phyloP scores from a whole-genome alignment of 495 filamentous ascomycete species.

The Cenococcum geophilum region DNA sequence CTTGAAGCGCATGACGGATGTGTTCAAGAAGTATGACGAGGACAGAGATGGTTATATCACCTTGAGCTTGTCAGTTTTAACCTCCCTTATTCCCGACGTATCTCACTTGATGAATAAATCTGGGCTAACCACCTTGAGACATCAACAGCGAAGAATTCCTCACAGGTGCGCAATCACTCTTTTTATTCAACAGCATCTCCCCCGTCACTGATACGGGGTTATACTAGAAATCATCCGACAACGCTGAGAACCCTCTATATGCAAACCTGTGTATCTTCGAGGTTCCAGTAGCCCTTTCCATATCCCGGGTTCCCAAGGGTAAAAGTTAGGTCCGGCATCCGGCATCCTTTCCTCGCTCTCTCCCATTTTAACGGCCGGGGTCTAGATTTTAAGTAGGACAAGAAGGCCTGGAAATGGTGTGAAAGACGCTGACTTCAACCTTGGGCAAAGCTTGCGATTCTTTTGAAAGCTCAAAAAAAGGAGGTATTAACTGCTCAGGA shows the following conservation, averaged over 20 bases:
- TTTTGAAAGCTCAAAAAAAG: too few relatives aligned
- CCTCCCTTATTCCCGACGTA: not conserved
- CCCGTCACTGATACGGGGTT: conserved; percentile 40
- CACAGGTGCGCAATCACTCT: conserved; percentile 44
- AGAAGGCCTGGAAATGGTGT: too few relatives aligned
- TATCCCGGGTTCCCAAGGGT: too few relatives aligned
- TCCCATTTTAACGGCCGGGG: too few relatives aligned
- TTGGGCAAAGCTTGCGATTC: too few relatives aligned
- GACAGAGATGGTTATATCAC: conserved; percentile 74
- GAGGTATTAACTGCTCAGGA: too few relatives aligned
- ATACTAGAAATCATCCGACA: conserved; percentile 40
- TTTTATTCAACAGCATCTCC: conserved; percentile 43
- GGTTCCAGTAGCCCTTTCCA: too few relatives aligned
- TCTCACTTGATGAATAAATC: not conserved
- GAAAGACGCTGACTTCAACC: too few relatives aligned
- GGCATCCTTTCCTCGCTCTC: too few relatives aligned
- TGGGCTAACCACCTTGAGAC: conserved; percentile 8
- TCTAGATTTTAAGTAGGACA: too few relatives aligned
- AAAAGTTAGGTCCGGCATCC: too few relatives aligned
- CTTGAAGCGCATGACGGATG: conserved; percentile 96
- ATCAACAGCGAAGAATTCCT: conserved; percentile 42
- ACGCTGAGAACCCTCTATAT: conserved; percentile 11
- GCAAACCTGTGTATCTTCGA: not conserved
- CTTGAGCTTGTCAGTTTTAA: conserved; percentile 40
- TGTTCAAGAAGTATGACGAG: conserved; percentile 98